Base-by-base conservation (phyloP, 2,329 filamentous ascomycete species). In the Cladosporium sp. region DNA sequence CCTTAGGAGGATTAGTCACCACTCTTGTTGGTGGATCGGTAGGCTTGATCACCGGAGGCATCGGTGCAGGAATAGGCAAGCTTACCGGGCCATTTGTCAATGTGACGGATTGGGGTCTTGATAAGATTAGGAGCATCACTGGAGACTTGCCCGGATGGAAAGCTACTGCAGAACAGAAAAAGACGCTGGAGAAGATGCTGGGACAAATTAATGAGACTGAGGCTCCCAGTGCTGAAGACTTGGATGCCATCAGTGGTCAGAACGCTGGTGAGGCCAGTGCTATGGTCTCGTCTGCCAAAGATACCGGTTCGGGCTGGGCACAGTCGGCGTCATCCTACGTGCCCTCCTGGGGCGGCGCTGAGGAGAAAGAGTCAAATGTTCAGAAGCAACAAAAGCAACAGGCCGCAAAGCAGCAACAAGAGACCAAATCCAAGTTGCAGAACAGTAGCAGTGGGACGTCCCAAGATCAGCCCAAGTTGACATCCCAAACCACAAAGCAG, bases 171-270 rank as follows among this genome's bases (percentile, higher is more conserved):
- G 62, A 69, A 55, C 68, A 71, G 62, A 71, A 71, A 61, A 56
- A 58, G 49, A 57, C 63, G 1, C 32, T 70, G 35, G 68, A 71
- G 59, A 66, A 68, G 58, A 70, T 70, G 67, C 58, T 69, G n/a
- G 62, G 62, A 2, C 62, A 67, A 44, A 61, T 68, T 4, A 60
- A 66, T 4, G 63, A 69, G n/a, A 59, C 65, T 17, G 64, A 71
- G 1, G 58, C 59, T 57, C 68, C 68, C 20, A 61, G 34, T 9
- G 50, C 56, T 7, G 60, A 61, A 17, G 64, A 66, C 22, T 48
- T 66, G 51, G 52, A 56, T 39, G 39, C n/a, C 56, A 56, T 50
- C 24, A 17, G 45, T 47, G 52, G 40, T 10, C 20, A 44, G 8
- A n/a, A 19, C 7, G 19, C 28, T 8, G 20, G 42, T 24, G 37